phyloP scores from a whole-genome alignment of 2,329 filamentous ascomycete genomes.

The Stachybotrys echinatus region DNA sequence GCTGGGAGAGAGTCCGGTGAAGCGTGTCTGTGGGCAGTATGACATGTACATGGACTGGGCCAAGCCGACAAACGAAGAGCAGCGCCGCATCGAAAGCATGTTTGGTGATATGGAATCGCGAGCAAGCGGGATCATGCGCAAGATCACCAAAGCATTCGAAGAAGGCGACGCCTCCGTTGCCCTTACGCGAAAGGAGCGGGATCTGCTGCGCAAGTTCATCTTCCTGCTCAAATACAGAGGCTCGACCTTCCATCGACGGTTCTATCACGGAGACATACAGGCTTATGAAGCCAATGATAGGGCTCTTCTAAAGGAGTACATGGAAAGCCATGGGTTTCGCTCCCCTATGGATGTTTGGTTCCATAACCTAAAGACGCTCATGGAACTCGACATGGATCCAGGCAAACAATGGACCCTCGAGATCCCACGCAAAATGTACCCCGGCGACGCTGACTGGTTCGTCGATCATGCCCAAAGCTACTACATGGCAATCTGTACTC shows the following conservation, averaged over 20 bases:
- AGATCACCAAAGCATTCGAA: conserved; percentile 4
- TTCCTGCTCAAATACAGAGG: conserved; percentile 40
- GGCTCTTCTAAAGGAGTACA: conserved; percentile 13
- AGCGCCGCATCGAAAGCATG: conserved; percentile 16
- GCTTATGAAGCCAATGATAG: conserved; percentile 24
- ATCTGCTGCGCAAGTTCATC: conserved; percentile 37
- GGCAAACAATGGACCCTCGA: conserved; percentile 11
- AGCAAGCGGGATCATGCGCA: conserved; percentile 21
- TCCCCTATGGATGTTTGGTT: conserved; percentile 22
- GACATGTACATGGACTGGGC: conserved; percentile 20
- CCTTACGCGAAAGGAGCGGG: conserved; percentile 23
- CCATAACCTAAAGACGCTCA: conserved; percentile 16
- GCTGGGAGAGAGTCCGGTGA: conserved; percentile 12
- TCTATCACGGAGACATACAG: conserved; percentile 23
- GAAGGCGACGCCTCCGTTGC: conserved; percentile 10
- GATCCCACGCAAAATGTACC: conserved; percentile 14
- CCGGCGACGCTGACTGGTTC: conserved; percentile 16
- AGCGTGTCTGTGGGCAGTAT: conserved; percentile 14
- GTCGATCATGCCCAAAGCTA: conserved; percentile 11
- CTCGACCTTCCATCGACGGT: conserved; percentile 25
- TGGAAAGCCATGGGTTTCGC: conserved; percentile 13
- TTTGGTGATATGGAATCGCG: conserved; percentile 16
- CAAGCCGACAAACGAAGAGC: conserved; percentile 6
- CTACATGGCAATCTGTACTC: conserved; percentile 23
- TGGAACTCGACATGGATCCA: conserved; percentile 19